These are phyloP conservation scores for Diphasiastrum complanatum DNA, from an alignment of 83 land plant species.

Conservation along the genomic window DNA sequence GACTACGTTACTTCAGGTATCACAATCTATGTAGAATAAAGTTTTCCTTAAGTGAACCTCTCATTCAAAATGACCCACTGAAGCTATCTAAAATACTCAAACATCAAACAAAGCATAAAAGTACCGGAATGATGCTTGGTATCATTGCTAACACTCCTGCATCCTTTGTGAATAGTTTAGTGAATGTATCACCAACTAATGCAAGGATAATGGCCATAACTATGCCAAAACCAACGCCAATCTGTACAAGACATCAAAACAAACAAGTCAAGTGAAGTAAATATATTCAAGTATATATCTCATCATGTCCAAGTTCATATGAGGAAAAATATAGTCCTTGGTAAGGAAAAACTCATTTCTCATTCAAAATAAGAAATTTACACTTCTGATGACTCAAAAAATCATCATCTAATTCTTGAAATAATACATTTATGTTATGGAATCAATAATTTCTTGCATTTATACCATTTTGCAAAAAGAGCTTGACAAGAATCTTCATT, in stretches of 20 bases:
- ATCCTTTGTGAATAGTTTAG: conserved; percentile 64
- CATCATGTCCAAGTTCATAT: not conserved
- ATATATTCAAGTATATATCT: not conserved
- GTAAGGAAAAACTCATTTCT: too few relatives aligned
- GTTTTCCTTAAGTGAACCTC: not conserved
- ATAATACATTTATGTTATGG: too few relatives aligned
- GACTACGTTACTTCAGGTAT: not conserved
- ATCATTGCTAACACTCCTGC: conserved; percentile 50
- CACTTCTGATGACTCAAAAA: too few relatives aligned
- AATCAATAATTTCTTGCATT: too few relatives aligned
- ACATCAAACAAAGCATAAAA: conserved; percentile 7
- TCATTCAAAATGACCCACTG: not conserved
- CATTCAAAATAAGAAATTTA: too few relatives aligned
- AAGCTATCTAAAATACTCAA: not conserved
- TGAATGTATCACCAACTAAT: conserved; percentile 51
- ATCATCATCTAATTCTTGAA: too few relatives aligned
- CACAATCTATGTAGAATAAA: conserved; percentile 1
- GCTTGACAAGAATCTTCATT: too few relatives aligned
- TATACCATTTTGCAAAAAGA: too few relatives aligned
- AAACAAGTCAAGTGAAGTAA: not conserved
- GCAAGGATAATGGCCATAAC: conserved; percentile 50
- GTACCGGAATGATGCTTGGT: conserved; percentile 62
- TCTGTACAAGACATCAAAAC: conserved; percentile 36
- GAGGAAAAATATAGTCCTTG: too few relatives aligned
- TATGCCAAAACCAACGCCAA: conserved; percentile 56